Evolutionary conservation across 305 asterid species (phyloP).

Genomic region (Fraxinus velutina): DNA sequence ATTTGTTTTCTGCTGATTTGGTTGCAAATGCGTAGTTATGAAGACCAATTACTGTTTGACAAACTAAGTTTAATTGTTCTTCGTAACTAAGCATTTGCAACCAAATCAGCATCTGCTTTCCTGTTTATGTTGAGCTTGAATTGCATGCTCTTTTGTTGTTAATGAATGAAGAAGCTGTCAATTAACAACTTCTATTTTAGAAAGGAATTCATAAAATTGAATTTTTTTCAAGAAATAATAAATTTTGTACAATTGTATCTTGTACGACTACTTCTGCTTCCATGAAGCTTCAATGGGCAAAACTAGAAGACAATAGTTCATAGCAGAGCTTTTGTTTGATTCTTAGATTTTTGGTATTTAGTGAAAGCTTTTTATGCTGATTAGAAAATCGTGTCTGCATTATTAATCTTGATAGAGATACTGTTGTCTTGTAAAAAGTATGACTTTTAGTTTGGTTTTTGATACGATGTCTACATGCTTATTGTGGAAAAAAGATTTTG

Average conservation of each 20-base stretch:
- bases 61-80: not conserved
- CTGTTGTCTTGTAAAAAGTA: conserved; percentile 1
- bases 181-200: not conserved
- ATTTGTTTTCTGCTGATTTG: conserved; percentile 1
- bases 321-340: conserved; percentile 2
- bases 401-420: conserved; percentile 10
- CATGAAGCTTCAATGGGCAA: not conserved
- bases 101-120: not conserved
- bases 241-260: not conserved
- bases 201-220: not conserved
- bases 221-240: not conserved
- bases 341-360: conserved; percentile 12
- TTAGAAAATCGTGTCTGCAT: conserved; percentile 4
- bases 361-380: conserved; percentile 5
- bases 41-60: not conserved
- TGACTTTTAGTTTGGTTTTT: conserved; percentile 6
- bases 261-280: not conserved
- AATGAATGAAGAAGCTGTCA: not conserved
- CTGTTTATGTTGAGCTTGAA: not conserved
- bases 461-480: not conserved
- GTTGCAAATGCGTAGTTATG: not conserved
- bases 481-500: conserved; percentile 9
- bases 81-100: not conserved
- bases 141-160: not conserved
- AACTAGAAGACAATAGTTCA: not conserved